Conservation (phyloP, 2,329 filamentous ascomycete species). For the Ophiostoma sp. region DNA sequence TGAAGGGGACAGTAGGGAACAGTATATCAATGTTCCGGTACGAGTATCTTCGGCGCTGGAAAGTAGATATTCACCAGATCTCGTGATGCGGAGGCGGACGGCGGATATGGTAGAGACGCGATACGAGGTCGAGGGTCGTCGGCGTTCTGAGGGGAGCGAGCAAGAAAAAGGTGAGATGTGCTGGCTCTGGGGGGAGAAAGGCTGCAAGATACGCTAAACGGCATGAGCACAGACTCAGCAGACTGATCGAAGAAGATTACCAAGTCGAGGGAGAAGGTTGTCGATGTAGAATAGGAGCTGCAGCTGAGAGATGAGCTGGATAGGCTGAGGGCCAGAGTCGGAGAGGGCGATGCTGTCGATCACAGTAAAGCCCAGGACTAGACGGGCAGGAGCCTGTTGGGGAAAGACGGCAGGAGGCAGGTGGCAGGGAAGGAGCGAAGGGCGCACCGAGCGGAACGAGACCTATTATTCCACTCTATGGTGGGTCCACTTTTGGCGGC, state of each 20-base stretch:
- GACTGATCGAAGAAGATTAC: not conserved
- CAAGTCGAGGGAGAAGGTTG: not conserved
- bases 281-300: not conserved
- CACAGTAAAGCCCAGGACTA: not conserved
- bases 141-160: not conserved
- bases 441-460: not conserved
- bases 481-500: too few species aligned
- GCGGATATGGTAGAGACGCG: not conserved
- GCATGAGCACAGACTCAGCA: not conserved
- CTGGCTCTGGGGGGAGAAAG: not conserved
- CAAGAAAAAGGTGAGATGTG: not conserved
- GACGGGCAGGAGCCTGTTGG: not conserved
- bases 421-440: not conserved
- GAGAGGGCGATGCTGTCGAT: not conserved
- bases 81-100: too few species aligned
- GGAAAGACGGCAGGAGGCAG: not conserved
- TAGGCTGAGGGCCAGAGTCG: not conserved
- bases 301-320: not conserved
- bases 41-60: not conserved
- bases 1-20: not conserved
- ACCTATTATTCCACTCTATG: too few species aligned
- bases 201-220: not conserved
- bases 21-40: too few species aligned
- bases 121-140: not conserved
- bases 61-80: too few species aligned